Evolutionary conservation across 1,284 basidiomycete genomes (phyloP), one percentile per base, ranked within the genome.

Genomic region (Leccinum pachyderme): DNA sequence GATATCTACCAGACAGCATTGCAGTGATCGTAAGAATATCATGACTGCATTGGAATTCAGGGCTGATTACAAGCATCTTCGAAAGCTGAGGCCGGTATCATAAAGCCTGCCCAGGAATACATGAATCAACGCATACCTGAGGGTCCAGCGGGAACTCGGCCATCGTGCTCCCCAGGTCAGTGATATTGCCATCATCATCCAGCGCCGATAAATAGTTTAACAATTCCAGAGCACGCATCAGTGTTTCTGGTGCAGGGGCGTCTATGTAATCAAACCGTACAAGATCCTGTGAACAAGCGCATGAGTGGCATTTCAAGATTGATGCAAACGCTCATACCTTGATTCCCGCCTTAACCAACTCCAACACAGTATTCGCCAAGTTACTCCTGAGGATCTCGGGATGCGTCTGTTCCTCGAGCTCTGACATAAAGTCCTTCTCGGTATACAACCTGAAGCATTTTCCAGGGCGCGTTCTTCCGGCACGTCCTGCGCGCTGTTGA

Each of bases 391-490:
- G 71, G 65, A 99, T 98, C 75, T 99, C 96, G 0, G 96, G 96
- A 69, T 98, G 88, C 1, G 95, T 97, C 73, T 98, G 93, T 68
- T 98, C 95, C 74, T 98, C 95, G 49, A 99, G 79, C 75, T 95
- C 91, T 57, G 80, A 84, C 81, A 97, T 95, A 70, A 97, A 99
- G 74, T 98, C 96, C 70, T 93, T 93, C 74, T 98, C 96, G 0
- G 96, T 99, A 71, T 98, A 99, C 61, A 99, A 71, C 57, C 96
- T 80, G 79, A 98, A 99, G 74, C 96, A 98, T 72, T 98, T 98
- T 25, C 97, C 97, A 0, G 96, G 95, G 45, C 93, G 78, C 24
- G 96, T 99, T 61, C 97, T 86, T 25, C 97, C 96, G 0, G 96
- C 96, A 72, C 97, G 92, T 55, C 96, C 97, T 0, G 97, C 95